phyloP scores from a whole-genome alignment of 257 asterid genomes.

The Echium plantagineum region DNA sequence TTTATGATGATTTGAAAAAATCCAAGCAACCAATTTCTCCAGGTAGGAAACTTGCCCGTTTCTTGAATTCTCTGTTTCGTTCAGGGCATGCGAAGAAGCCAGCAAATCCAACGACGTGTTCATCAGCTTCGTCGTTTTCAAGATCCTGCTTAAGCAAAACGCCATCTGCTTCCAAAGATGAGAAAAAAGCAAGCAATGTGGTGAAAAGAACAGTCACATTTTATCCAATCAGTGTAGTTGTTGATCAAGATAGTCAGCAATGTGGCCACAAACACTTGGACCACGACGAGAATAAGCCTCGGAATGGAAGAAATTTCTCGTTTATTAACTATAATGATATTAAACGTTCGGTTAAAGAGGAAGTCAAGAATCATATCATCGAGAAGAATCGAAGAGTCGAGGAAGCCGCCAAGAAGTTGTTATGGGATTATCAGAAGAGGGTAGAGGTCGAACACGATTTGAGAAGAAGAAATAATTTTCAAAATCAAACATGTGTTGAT shows the following conservation, averaged over 20 bases:
- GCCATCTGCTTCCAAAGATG: constrained; percentile 44
- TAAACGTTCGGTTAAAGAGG: constrained; percentile 25
- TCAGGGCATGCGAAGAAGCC: constrained; percentile 48
- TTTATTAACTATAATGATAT: constrained; percentile 8
- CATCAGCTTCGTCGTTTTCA: constrained; percentile 81
- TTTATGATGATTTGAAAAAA: constrained; percentile 70
- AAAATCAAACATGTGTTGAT: constrained; percentile 13
- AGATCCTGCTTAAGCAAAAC: constrained; percentile 86
- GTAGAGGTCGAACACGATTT: constrained; percentile 16
- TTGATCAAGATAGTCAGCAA: constrained; percentile 56
- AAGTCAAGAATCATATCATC: constrained; percentile 35
- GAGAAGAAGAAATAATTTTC: constrained; percentile 12
- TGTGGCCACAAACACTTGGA: constrained; percentile 42
- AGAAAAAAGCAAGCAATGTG: constrained; percentile 38
- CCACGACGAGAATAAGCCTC: constrained; percentile 17
- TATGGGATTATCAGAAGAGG: constrained; percentile 43
- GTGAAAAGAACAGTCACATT: constrained; percentile 67
- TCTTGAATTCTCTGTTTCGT: constrained; percentile 63
- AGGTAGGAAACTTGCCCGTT: constrained; percentile 61
- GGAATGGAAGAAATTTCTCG: too few species aligned
- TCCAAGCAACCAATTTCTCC: constrained; percentile 88
- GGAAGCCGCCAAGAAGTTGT: constrained; percentile 46
- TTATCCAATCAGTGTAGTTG: constrained; percentile 60
- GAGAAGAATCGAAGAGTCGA: constrained; percentile 58
- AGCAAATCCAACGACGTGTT: constrained; percentile 50